These are phyloP conservation scores for Penicillium samsonianum DNA, from an alignment of 495 filamentous ascomycete species.

Conservation along the genomic window DNA sequence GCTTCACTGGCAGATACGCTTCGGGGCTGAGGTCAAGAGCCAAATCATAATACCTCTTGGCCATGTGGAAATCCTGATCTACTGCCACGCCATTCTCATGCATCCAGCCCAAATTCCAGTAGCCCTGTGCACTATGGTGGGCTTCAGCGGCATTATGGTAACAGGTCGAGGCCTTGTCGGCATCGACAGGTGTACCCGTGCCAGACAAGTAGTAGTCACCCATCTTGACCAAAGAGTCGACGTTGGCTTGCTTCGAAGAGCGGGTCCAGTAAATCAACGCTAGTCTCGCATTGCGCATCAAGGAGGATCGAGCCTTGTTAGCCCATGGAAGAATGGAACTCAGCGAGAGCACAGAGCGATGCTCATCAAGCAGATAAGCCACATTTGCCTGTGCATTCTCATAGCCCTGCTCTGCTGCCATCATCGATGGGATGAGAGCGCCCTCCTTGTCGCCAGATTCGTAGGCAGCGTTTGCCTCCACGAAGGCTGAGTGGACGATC, in stretches of 20 bases:
- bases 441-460: slow-evolving; percentile 82
- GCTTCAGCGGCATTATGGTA: slow-evolving; percentile 90
- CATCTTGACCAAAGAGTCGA: slow-evolving; percentile 96
- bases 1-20: slow-evolving; percentile 89
- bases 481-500: slow-evolving; percentile 77
- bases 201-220: slow-evolving; percentile 92
- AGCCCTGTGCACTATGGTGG: slow-evolving; percentile 87
- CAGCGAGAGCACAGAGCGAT: slow-evolving; percentile 63
- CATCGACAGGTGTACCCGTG: slow-evolving; percentile 66
- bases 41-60: slow-evolving; percentile 93
- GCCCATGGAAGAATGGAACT: slow-evolving; percentile 45
- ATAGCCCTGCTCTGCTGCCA: slow-evolving; percentile 95
- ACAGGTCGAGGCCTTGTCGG: slow-evolving; percentile 88
- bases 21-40: slow-evolving; percentile 88
- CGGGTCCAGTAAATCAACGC: slow-evolving; percentile 96
- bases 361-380: slow-evolving; percentile 84
- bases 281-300: slow-evolving; percentile 70
- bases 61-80: slow-evolving; percentile 94
- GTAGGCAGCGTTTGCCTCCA: slow-evolving; percentile 83
- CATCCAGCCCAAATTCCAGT: slow-evolving; percentile 99
- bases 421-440: slow-evolving; percentile 81
- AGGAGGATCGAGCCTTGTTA: slow-evolving; percentile 40
- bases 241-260: slow-evolving; percentile 88
- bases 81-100: slow-evolving; percentile 96
- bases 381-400: slow-evolving; percentile 93